A percentile compares a stretch with the other conserved stretches of the same genome.
phyloP scores from a whole-genome alignment of 441 rosid genomes.

The Corymbia citriodora region DNA sequence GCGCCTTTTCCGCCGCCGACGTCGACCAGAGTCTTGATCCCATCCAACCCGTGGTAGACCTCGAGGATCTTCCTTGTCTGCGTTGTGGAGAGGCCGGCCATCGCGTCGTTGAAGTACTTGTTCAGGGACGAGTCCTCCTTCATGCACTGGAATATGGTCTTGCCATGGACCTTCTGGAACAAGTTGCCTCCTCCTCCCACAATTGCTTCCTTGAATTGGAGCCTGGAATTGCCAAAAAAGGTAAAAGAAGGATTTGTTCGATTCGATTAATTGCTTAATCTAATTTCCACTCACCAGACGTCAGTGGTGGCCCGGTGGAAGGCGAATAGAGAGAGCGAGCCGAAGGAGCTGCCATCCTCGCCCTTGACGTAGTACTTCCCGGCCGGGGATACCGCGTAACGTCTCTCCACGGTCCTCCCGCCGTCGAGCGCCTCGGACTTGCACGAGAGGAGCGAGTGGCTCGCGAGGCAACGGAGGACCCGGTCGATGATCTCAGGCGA shows the following conservation, averaged over 20 bases:
- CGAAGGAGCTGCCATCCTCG: background rate
- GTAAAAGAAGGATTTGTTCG: background rate
- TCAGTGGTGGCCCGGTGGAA: background rate
- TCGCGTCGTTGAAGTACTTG: background rate
- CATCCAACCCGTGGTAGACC: background rate
- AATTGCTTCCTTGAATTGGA: background rate
- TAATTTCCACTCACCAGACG: background rate
- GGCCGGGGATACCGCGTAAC: background rate
- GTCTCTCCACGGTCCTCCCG: background rate
- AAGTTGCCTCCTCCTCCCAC: background rate
- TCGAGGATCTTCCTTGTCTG: background rate
- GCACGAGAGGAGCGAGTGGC: background rate
- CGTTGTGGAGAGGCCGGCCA: background rate
- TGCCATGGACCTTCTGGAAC: conserved; percentile 3
- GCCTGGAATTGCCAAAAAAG: background rate
- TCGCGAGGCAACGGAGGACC: conserved; percentile 5
- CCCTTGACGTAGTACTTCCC: background rate
- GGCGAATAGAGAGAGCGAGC: background rate
- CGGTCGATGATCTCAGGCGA: background rate
- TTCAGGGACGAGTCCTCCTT: background rate
- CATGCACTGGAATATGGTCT: background rate
- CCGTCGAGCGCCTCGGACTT: background rate
- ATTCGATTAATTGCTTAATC: background rate
- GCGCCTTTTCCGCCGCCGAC: conserved; percentile 1
- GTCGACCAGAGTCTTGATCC: background rate